Evolutionary conservation across 805 yeast species (phyloP).

Genomic region (Yarrowia yakushimensis): DNA sequence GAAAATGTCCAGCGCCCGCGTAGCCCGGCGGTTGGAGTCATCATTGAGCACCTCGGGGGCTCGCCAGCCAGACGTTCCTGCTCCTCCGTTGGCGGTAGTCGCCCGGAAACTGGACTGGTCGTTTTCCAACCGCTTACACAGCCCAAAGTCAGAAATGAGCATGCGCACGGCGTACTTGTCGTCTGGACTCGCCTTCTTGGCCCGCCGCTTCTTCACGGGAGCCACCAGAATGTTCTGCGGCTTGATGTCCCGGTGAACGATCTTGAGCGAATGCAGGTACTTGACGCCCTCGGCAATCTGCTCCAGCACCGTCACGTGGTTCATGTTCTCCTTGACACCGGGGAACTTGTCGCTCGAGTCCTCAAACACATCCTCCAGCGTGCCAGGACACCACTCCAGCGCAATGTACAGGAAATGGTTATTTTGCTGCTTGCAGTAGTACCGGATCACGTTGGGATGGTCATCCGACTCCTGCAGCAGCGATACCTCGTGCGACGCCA

Average conservation of each 20-base stretch:
- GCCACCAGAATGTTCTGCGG: slow-evolving; percentile 69
- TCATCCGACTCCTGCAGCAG: slow-evolving; percentile 91
- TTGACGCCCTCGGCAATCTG: slow-evolving; percentile 32
- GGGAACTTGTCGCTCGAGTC: slow-evolving; percentile 40
- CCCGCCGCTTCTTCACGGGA: slow-evolving; percentile 31
- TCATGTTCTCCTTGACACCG: slow-evolving; percentile 43
- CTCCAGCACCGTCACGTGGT: slow-evolving; percentile 44
- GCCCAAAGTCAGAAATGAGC: slow-evolving; percentile 91
- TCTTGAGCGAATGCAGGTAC: slow-evolving; percentile 32
- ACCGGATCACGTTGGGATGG: slow-evolving; percentile 91
- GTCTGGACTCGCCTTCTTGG: slow-evolving; percentile 28
- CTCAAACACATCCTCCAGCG: slow-evolving; percentile 75
- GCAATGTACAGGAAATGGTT: slow-evolving; percentile 91
- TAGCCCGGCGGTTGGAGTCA: slow-evolving; percentile 53
- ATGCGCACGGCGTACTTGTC: slow-evolving; percentile 51
- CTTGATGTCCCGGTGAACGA: slow-evolving; percentile 49
- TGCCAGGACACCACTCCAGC: slow-evolving; percentile 82
- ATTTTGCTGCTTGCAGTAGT: slow-evolving; percentile 87
- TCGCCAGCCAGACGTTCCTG: slow-evolving; percentile 98
- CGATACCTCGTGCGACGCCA: slow-evolving; percentile 88
- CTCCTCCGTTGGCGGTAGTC: slow-evolving; percentile 77
- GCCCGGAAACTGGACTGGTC: slow-evolving; percentile 94
- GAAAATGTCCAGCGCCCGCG: slow-evolving; percentile 89
- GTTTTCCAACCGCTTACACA: slow-evolving; percentile 84
- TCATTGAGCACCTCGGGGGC: slow-evolving; percentile 68